Evolutionary conservation across 163 green algal genomes (phyloP).

Genomic region (Chlamydomonas reinhardtii): DNA sequence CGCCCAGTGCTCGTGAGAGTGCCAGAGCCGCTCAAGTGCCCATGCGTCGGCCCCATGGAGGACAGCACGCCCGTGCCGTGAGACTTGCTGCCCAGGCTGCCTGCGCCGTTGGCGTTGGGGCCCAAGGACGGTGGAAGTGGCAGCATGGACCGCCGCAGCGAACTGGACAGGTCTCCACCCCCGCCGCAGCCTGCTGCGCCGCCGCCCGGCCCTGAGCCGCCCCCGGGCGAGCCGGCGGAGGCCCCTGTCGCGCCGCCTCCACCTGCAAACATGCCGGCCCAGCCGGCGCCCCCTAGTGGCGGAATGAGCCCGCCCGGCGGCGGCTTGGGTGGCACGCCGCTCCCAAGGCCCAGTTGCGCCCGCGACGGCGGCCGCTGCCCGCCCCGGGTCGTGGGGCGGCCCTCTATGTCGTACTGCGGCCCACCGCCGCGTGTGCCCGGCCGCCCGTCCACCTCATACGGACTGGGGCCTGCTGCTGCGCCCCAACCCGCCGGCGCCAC

Average conservation of each 20-base stretch:
- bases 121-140: not conserved
- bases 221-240: not conserved
- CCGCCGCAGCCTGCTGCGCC: not conserved
- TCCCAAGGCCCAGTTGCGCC: conserved; percentile 3
- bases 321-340: not conserved
- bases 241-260: too few relatives aligned
- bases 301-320: not conserved
- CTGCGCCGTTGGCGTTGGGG: not conserved
- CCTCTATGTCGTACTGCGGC: conserved; percentile 47
- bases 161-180: not conserved
- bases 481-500: conserved; percentile 17
- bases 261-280: conserved; percentile 9
- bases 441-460: conserved; percentile 52
- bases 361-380: conserved; percentile 44
- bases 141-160: not conserved
- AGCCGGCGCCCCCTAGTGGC: not conserved
- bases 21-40: too few relatives aligned
- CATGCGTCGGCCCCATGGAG: too few relatives aligned
- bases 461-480: conserved; percentile 31
- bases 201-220: too few relatives aligned
- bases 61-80: too few relatives aligned
- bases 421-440: conserved; percentile 58
- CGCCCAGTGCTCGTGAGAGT: not conserved
- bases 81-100: too few relatives aligned
- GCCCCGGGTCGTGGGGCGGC: conserved; percentile 39